phyloP scores from a whole-genome alignment of 176 grass and related monocot genomes.

The Rhipidocladum racemiflorum region DNA sequence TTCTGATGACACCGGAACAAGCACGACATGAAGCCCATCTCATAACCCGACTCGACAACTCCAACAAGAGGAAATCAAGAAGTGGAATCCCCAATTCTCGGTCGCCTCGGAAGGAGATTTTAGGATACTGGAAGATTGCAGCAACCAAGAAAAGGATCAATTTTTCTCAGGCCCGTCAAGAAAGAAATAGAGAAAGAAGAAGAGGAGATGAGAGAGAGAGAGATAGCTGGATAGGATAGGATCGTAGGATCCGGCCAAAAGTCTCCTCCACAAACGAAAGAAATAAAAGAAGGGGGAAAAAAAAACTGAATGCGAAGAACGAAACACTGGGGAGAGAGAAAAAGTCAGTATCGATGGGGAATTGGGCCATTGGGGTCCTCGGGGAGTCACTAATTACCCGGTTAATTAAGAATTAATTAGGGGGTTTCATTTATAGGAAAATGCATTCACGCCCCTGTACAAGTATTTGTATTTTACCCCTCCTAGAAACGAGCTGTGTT shows the following conservation, averaged over 20 bases:
- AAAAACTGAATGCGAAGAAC: conserved; percentile 18
- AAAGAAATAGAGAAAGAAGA: background rate
- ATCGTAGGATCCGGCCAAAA: conserved; percentile 42
- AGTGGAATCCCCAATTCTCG: background rate
- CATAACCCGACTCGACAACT: conserved; percentile 19
- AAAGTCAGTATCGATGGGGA: conserved; percentile 38
- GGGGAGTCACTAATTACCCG: background rate
- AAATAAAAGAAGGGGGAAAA: background rate
- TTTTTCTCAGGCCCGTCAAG: conserved; percentile 11
- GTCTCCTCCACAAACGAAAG: background rate
- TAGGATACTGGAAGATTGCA: background rate
- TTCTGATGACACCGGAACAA: conserved; percentile 39
- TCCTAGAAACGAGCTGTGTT: background rate
- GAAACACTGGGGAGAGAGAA: background rate
- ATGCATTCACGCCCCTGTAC: background rate
- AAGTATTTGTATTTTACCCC: background rate
- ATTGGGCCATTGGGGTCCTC: no score
- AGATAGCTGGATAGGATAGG: no score
- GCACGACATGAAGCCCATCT: conserved; percentile 50
- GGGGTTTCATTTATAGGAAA: background rate
- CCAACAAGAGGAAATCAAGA: conserved; percentile 5
- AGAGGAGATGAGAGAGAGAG: background rate
- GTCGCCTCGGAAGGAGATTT: background rate
- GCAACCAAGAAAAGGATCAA: conserved; percentile 11
- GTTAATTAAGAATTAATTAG: background rate